phyloP scores from a whole-genome alignment of 164 flowering plant genomes.

The Umbellularia californica region DNA sequence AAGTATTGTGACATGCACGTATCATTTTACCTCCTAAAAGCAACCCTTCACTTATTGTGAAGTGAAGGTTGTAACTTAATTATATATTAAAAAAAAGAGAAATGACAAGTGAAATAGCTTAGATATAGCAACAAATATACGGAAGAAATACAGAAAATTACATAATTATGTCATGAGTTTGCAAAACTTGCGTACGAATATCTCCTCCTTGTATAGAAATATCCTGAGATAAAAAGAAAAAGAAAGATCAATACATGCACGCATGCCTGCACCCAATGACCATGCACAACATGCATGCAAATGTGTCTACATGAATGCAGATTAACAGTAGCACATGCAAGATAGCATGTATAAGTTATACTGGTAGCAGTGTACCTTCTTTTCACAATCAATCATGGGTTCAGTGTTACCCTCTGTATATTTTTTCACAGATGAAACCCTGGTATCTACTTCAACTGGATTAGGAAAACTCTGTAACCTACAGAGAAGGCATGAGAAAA shows the following conservation, averaged over 20 bases:
- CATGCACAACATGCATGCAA: background rate
- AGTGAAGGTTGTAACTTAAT: background rate
- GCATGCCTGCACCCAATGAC: too few species aligned
- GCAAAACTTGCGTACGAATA: constrained; percentile 66
- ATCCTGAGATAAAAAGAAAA: constrained; percentile 33
- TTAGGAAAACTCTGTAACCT: constrained; percentile 62
- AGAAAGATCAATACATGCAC: too few species aligned
- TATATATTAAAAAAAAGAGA: background rate
- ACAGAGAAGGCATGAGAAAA: background rate
- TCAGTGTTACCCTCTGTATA: constrained; percentile 27
- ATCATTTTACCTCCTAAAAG: background rate
- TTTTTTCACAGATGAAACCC: constrained; percentile 23
- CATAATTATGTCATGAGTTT: constrained; percentile 70
- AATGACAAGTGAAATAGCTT: background rate
- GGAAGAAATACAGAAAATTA: constrained; percentile 25
- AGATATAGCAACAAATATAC: background rate
- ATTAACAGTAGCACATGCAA: background rate
- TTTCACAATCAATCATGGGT: constrained; percentile 48
- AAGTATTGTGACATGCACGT: constrained; percentile 1
- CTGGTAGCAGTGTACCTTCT: constrained; percentile 40
- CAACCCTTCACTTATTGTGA: background rate
- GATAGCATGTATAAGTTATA: background rate
- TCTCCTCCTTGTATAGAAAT: constrained; percentile 40
- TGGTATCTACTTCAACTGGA: constrained; percentile 30
- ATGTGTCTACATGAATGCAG: background rate